These are phyloP conservation scores for Wickerhamomyces chambardii DNA, from an alignment of 805 yeast genomes.

Conservation along the genomic window DNA sequence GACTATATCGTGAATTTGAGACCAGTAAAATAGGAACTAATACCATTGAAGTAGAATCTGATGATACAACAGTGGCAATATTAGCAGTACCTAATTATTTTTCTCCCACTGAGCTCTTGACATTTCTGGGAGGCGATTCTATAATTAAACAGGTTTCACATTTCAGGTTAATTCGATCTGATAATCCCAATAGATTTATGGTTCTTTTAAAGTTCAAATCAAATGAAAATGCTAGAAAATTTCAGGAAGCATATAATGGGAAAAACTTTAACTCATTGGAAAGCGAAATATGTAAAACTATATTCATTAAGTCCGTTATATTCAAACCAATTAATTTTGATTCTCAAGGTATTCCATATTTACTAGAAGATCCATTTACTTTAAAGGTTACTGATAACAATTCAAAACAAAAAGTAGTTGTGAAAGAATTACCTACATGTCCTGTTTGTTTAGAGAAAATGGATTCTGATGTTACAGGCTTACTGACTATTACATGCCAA, in stretches of 20 bases:
- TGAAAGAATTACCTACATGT: constrained; percentile 76
- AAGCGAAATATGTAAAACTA: constrained; percentile 75
- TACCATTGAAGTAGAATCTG: constrained; percentile 29
- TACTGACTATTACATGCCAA: constrained; percentile 84
- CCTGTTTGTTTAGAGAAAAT: constrained; percentile 88
- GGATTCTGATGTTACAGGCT: constrained; percentile 74
- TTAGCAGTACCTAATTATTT: constrained; percentile 85
- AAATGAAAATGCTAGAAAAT: constrained; percentile 45
- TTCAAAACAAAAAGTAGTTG: constrained; percentile 16
- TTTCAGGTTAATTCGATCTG: constrained; percentile 62
- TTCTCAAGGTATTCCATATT: constrained; percentile 45
- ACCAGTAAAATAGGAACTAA: constrained; percentile 18
- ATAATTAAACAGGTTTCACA: constrained; percentile 51
- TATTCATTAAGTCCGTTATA: constrained; percentile 41
- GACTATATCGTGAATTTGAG: constrained; percentile 48
- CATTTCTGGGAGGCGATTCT: constrained; percentile 62
- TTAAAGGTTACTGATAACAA: constrained; percentile 9
- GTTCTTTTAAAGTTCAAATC: constrained; percentile 68
- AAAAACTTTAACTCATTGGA: constrained; percentile 78
- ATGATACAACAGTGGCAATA: constrained; percentile 65
- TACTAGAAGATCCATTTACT: constrained; percentile 70
- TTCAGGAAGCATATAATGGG: constrained; percentile 63
- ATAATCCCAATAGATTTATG: constrained; percentile 60
- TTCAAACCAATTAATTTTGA: constrained; percentile 13
- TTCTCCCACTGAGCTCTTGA: constrained; percentile 75